Evolutionary conservation across 148 eudicot genomes (phyloP).

Genomic region (Heliamphora exappendiculata): DNA sequence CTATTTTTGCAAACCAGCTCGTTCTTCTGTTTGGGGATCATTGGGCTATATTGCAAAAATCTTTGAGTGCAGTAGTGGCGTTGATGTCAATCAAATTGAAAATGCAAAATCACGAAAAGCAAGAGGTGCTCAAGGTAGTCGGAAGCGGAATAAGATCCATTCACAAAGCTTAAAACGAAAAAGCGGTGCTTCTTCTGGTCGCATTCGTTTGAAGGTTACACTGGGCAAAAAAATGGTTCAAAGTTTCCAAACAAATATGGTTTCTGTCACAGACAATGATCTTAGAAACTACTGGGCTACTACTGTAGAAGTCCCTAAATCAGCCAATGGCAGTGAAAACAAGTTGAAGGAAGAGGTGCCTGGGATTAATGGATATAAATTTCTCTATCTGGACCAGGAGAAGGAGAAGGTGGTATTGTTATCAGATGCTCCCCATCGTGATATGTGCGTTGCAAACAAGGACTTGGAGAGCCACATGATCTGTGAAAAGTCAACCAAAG

Average conservation of each 20-base stretch:
- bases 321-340: conserved; percentile 8
- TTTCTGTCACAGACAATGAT: conserved; percentile 23
- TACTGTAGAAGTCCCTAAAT: conserved; percentile 6
- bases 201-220: conserved; percentile 61
- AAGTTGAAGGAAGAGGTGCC: conserved; percentile 13
- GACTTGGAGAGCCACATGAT: conserved; percentile 15
- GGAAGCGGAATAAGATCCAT: conserved; percentile 32
- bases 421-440: conserved; percentile 17
- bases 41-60: conserved; percentile 25
- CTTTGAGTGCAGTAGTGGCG: conserved; percentile 30
- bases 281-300: conserved; percentile 12
- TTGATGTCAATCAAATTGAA: conserved; percentile 13
- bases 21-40: conserved; percentile 67
- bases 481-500: conserved; percentile 20
- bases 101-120: conserved; percentile 21
- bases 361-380: conserved; percentile 2
- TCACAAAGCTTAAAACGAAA: conserved; percentile 27
- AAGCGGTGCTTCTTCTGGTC: conserved; percentile 32
- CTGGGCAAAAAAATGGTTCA: conserved; percentile 39
- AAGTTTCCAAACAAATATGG: conserved; percentile 11
- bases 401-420: conserved; percentile 6
- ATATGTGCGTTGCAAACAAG: conserved; percentile 21
- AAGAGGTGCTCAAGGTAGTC: conserved; percentile 30
- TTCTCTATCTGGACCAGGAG: not conserved
- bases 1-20: conserved; percentile 34